phyloP scores from a whole-genome alignment of 495 filamentous ascomycete genomes.

The Cenococcum geophilum region DNA sequence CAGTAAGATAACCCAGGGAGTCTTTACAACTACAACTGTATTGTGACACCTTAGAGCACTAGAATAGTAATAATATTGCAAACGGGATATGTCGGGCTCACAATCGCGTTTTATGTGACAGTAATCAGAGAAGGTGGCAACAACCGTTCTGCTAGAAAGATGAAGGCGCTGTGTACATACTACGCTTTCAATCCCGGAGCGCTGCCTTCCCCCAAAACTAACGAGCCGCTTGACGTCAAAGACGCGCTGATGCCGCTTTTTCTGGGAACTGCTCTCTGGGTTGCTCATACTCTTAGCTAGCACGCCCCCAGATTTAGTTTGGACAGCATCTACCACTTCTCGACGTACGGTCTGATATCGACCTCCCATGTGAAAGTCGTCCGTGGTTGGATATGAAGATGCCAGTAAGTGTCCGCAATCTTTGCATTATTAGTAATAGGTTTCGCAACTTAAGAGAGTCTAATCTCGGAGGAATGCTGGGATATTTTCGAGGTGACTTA shows the following conservation, averaged over 20 bases:
- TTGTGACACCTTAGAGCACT: too few species aligned
- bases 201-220: too few species aligned
- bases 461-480: not conserved
- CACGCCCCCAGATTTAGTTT: not conserved
- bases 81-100: too few species aligned
- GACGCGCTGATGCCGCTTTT: not conserved
- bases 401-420: constrained; percentile 90
- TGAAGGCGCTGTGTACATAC: too few species aligned
- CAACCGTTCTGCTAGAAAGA: too few species aligned
- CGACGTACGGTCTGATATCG: constrained; percentile 72
- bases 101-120: too few species aligned
- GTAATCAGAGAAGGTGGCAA: too few species aligned
- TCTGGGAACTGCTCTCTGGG: not conserved
- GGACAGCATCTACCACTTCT: constrained; percentile 55
- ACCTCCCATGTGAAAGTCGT: constrained; percentile 79
- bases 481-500: constrained; percentile 43
- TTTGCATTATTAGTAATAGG: constrained; percentile 33
- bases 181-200: too few species aligned
- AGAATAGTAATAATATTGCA: too few species aligned
- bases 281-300: not conserved
- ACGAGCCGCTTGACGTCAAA: not conserved
- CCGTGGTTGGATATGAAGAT: constrained; percentile 76
- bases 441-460: too few species aligned
- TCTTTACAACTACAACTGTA: too few species aligned
- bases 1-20: too few species aligned